A percentile compares a stretch with the other conserved stretches of the same genome.
Conservation (phyloP, 2,329 filamentous ascomycete species). For the Trichoderma sp. region DNA sequence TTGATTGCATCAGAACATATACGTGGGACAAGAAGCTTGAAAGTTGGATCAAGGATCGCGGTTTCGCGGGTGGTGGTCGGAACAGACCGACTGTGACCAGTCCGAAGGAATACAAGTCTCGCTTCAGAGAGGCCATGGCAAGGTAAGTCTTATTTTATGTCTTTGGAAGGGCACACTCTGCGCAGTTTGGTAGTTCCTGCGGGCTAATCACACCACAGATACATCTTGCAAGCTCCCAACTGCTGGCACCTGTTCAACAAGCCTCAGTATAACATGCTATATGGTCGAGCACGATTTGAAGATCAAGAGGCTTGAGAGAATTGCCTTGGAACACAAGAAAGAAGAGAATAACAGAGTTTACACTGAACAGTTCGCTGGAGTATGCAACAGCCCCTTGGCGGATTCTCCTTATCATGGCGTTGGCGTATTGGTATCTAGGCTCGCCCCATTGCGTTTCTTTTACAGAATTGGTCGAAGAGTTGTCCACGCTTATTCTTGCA, state of each 20-base stretch:
- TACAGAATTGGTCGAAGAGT: not conserved
- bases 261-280: slow-evolving; percentile 38
- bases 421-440: not conserved
- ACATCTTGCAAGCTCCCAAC: slow-evolving; percentile 72
- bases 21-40: slow-evolving; percentile 99
- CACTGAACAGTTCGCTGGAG: not conserved
- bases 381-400: not conserved
- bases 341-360: not conserved
- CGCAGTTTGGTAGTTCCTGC: not conserved
- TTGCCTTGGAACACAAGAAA: not conserved
- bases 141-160: slow-evolving; percentile 56
- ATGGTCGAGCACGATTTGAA: slow-evolving; percentile 40
- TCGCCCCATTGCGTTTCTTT: not conserved
- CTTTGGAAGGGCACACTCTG: not conserved
- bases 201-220: slow-evolving; percentile 40
- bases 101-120: slow-evolving; percentile 94
- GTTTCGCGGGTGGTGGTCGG: slow-evolving; percentile 71
- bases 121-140: slow-evolving; percentile 95
- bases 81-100: slow-evolving; percentile 93
- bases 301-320: slow-evolving; percentile 32
- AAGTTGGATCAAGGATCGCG: slow-evolving; percentile 98
- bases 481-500: not conserved
- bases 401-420: slow-evolving; percentile 4
- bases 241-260: slow-evolving; percentile 70
- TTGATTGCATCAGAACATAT: slow-evolving; percentile 97